Base-by-base conservation (phyloP, 768 basidiomycete species). In the Coprinellus micaceus region DNA sequence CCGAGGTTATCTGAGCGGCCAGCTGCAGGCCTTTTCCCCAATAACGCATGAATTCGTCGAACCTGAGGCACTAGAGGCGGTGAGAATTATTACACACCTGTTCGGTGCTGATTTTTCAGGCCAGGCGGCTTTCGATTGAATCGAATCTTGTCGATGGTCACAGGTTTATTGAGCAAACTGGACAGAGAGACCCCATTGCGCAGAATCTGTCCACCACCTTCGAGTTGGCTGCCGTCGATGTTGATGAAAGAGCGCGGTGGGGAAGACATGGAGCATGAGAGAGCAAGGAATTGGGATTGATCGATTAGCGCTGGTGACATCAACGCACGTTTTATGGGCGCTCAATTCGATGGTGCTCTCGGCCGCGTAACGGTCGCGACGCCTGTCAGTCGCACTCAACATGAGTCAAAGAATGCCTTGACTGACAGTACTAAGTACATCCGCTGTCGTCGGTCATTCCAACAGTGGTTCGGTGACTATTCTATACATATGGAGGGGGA, bases 181-280 rank as follows among this genome's bases (percentile, higher is more conserved):
- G 89, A 81, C 33, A 90, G 71, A 1, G 86, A 74, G 30, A 88
- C 75, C 0, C 85, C 73, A 61, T 88, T 89, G 47, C 89, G 82
- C 25, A 91, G 70, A 37, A 91, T 80, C 62, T 91, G 89, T 0
- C 89, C 89, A 1, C 89, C 88, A 4, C 81, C 82, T 69, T 82
- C 80, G 10, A 82, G 74, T 4, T 77, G 64, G 58, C 79, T 77
- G n/a, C 79, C 78, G 58, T 80, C 77, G 53, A 80, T 76, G 17
- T 51, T 30, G 21, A 51, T 15, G 22, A 43, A 30, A 43, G 40
- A 2, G 25, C 45, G 33, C 33, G 6, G 33, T 13, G 28, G 4
- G n/a, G 41, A 7, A 19, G 17, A 28, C 12, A 10, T 6, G 10
- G 47, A 28, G 13, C 17, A 48, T 26, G 47, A 11, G 25, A 47